Percentiles rank a stretch among this genome's conserved stretches.
Evolutionary conservation across 495 filamentous ascomycete genomes (phyloP).

Genomic region (Aspergillus steynii): DNA sequence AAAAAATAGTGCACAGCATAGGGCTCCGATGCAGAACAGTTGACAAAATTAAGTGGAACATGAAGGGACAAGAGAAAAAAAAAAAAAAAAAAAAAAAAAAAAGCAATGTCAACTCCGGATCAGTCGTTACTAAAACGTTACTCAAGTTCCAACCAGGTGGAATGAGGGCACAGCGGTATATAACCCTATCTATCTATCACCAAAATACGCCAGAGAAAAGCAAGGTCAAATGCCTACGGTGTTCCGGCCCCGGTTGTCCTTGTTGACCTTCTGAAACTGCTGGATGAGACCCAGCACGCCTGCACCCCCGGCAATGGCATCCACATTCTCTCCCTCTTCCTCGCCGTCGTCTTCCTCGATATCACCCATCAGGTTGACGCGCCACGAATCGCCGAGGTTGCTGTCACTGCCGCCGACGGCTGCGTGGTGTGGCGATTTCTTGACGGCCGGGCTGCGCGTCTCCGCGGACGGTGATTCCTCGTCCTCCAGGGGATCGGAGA

Average conservation of each 20-base stretch:
- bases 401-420: slow-evolving; percentile 52
- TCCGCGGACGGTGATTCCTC: slow-evolving; percentile 36
- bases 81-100: not conserved
- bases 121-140: not conserved
- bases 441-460: slow-evolving; percentile 20
- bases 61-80: not conserved
- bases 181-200: not conserved
- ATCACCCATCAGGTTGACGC: slow-evolving; percentile 53
- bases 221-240: slow-evolving; percentile 36
- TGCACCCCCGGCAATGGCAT: slow-evolving; percentile 49
- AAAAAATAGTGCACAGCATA: not conserved
- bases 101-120: not conserved
- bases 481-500: slow-evolving; percentile 43
- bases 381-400: slow-evolving; percentile 65
- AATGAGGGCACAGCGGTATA: not conserved
- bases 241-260: slow-evolving; percentile 54
- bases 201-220: not conserved
- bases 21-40: not conserved
- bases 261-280: slow-evolving; percentile 85
- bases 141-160: not conserved
- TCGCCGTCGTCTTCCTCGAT: slow-evolving; percentile 46
- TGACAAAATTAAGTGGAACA: too few species aligned
- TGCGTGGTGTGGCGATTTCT: slow-evolving; percentile 31
- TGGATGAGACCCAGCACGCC: slow-evolving; percentile 82
- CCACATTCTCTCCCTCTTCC: slow-evolving; percentile 50